Base-by-base conservation (phyloP, 257 asterid species). In the Ilex asprella region DNA sequence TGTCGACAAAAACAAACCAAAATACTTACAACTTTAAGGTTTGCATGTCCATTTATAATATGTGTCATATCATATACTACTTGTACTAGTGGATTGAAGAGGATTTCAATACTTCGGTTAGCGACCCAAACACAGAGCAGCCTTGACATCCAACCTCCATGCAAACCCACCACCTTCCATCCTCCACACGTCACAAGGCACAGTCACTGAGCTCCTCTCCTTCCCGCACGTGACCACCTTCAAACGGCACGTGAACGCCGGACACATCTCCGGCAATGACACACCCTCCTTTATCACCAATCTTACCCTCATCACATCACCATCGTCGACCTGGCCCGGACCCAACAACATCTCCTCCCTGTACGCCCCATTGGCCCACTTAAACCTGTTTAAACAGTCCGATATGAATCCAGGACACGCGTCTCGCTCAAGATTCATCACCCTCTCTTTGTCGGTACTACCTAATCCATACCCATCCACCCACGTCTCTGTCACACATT, bases 181-280 rank as follows among this genome's bases (percentile, higher is more conserved):
- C 53, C 91, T 81, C 96, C 95, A 91, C 41, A 79, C 98, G 60
- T 91, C 98, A 16, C 98, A 88, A 51, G 91, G 94, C 63, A 88
- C 73, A 49, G 88, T 84, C 31, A 64, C 32, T 0, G 67, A 56
- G 13, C 49, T 59, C 51, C 70, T 78, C 65, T 71, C 82, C 65
- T 79, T 78, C 58, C 76, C 84, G 75, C 80, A 73, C 63, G 79
- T 74, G 63, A 82, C 81, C 73, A 82, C 81, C 73, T 84, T 77
- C 47, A 78, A 93, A n/a, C 79, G 68, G 79, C 97, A 85, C 68
- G 95, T 82, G 81, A 91, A 88, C 69, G 67, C 89, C 77, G 67
- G 70, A 31, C 68, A 16, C 52, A 30, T 65, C 2, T n/a, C 53
- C 46, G 84, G 85, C 55, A 81, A 56, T 30, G 15, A 52, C 58